Base-by-base conservation (phyloP, 1,139 yeast species). In the Suhomyces guaymorum region DNA sequence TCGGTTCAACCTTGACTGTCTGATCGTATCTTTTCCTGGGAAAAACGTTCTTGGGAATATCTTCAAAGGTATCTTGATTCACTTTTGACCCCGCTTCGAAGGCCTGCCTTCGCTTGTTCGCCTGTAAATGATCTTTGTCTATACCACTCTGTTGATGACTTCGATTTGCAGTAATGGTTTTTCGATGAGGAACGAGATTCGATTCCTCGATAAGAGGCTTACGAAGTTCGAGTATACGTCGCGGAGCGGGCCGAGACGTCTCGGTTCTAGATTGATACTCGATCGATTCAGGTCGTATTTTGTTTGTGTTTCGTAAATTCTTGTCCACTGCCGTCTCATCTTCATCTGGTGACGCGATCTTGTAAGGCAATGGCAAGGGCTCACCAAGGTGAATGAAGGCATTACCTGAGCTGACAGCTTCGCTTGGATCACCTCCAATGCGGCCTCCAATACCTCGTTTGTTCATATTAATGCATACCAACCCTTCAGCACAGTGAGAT, bases 341-440 rank as follows among this genome's bases (percentile, higher is more conserved):
- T 8, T 51, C 52, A 16, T 47, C 51, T 13, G 23, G 28, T 12
- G 15, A 24, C 24, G 38, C 11, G 10, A 47, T 45, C 24, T 53
- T 51, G 40, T 65, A 65, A 6, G 67, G 65, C 24, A 65, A 46
- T 3, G 71, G 71, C 33, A 65, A 52, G 1, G 71, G 71, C 4
- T 63, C 67, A 2, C 71, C 70, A 25, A 63, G 27, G 15, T 37
- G 24, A 5, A 37, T 32, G 4, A 23, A 16, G 8, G 27, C 21
- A n/a, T 14, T 21, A 15, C 23, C 23, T 7, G 10, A 17, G 10
- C 12, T 7, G 16, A 18, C 10, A 13, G 20, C 17, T 10, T 13
- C 26, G 5, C 30, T 16, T n/a, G 26, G 20, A 15, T 22, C 21
- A 16, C 26, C 15, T 9, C 20, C 30, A 13, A 22, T 16, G 9